Evolutionary conservation across 768 basidiomycete species (phyloP).

Genomic region (Boletus rex-veris): DNA sequence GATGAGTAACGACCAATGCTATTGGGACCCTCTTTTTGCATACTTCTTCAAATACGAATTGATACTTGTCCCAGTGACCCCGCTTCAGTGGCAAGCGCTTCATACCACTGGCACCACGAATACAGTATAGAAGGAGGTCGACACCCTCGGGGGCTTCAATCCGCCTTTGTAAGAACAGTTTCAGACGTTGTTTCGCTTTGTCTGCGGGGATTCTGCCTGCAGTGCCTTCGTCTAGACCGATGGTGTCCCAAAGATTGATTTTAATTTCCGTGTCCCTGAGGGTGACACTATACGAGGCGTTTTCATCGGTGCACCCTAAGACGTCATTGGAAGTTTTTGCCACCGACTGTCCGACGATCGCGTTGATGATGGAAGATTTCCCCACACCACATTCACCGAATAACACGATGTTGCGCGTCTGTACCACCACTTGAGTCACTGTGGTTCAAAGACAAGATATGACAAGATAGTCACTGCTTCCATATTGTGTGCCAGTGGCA

Average conservation of each 20-base stretch:
- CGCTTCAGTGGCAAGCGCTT: slow-evolving; percentile 15
- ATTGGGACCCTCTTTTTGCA: slow-evolving; percentile 25
- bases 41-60: slow-evolving; percentile 21
- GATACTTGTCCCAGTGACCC: slow-evolving; percentile 19
- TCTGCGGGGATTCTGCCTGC: slow-evolving; percentile 14
- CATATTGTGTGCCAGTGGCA: background rate
- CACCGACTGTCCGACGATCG: slow-evolving; percentile 23
- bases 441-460: background rate
- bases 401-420: slow-evolving; percentile 33
- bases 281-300: slow-evolving; percentile 13
- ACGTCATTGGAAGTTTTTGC: slow-evolving; percentile 30
- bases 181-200: slow-evolving; percentile 17
- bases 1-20: slow-evolving; percentile 25
- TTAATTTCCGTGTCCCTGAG: slow-evolving; percentile 8
- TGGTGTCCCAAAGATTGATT: slow-evolving; percentile 34
- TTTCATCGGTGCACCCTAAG: slow-evolving; percentile 27
- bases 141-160: slow-evolving; percentile 16
- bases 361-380: slow-evolving; percentile 42
- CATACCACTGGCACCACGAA: slow-evolving; percentile 22
- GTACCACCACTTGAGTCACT: background rate
- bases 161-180: slow-evolving; percentile 28
- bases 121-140: slow-evolving; percentile 26
- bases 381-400: slow-evolving; percentile 34
- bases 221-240: slow-evolving; percentile 33
- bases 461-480: slow-evolving; percentile 1